These are phyloP conservation scores for Coemansia sp. DNA, from an alignment of 192 early-diverging fungal genomes.

Conservation along the genomic window DNA sequence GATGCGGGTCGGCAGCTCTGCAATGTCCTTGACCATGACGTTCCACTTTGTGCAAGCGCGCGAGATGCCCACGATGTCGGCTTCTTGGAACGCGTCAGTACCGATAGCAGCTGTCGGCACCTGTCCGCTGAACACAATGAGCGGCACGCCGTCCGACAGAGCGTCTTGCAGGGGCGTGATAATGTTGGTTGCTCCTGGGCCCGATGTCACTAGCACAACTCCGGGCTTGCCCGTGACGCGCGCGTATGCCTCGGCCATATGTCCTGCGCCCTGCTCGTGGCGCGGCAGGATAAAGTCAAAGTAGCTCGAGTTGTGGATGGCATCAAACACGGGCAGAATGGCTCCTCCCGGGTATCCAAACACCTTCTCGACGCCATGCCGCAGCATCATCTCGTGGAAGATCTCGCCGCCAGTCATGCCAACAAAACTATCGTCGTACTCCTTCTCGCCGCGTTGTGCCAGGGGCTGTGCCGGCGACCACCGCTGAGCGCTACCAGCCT, in stretches of 20 bases:
- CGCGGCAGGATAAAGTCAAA: slow-evolving; percentile 97
- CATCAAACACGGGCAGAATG: slow-evolving; percentile 98
- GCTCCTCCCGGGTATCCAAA: slow-evolving; percentile 99
- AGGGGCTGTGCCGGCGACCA: slow-evolving; percentile 27
- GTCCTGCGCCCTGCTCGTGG: slow-evolving; percentile 98
- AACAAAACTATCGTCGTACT: slow-evolving; percentile 81
- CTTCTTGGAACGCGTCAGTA: slow-evolving; percentile 98
- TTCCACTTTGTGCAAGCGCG: slow-evolving; percentile 99
- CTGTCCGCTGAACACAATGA: slow-evolving; percentile 96
- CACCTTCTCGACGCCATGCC: slow-evolving; percentile 88
- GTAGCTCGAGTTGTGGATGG: slow-evolving; percentile 92
- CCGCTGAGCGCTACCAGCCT: slow-evolving; percentile 12
- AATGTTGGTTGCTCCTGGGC: slow-evolving; percentile 97
- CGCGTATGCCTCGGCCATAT: slow-evolving; percentile 98
- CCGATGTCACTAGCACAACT: slow-evolving; percentile 82
- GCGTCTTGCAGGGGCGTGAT: slow-evolving; percentile 98
- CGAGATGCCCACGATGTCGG: slow-evolving; percentile 94
- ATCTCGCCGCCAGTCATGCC: slow-evolving; percentile 98
- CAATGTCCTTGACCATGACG: slow-evolving; percentile 95
- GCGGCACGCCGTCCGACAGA: slow-evolving; percentile 88
- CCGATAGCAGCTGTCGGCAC: slow-evolving; percentile 90
- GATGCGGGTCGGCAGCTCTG: slow-evolving; percentile 95
- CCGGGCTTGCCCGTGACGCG: slow-evolving; percentile 73
- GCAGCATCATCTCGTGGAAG: slow-evolving; percentile 99
- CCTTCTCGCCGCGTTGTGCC: slow-evolving; percentile 39